Percentiles rank a stretch among this genome's conserved stretches.
These are phyloP conservation scores for Globisporangium cystogenes DNA, from an alignment of 352 stramenopile species.

Conservation along the genomic window DNA sequence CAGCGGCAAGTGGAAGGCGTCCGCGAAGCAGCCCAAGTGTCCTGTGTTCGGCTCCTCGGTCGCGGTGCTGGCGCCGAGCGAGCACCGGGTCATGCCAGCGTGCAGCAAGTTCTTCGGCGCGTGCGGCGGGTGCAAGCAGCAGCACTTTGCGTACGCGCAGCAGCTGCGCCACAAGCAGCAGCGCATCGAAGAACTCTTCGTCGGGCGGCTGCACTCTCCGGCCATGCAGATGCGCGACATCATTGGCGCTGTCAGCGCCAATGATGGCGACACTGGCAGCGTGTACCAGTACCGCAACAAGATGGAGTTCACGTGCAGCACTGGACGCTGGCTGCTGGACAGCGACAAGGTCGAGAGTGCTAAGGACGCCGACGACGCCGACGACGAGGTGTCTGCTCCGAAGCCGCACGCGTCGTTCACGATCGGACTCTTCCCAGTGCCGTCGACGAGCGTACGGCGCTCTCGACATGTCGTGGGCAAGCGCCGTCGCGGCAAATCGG, in stretches of 20 bases:
- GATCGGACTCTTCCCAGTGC: constrained; percentile 62
- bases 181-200: constrained; percentile 38
- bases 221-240: constrained; percentile 35
- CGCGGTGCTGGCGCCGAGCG: constrained; percentile 22
- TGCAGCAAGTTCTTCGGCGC: constrained; percentile 58
- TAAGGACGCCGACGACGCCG: background rate
- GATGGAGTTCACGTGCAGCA: constrained; percentile 81
- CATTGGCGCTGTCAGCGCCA: constrained; percentile 17
- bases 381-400: background rate
- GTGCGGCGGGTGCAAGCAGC: constrained; percentile 67
- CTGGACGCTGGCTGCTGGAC: constrained; percentile 56
- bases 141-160: constrained; percentile 51
- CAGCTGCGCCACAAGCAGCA: constrained; percentile 65
- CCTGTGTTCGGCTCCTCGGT: constrained; percentile 35
- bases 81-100: constrained; percentile 23
- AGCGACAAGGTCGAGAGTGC: constrained; percentile 23
- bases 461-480: constrained; percentile 29
- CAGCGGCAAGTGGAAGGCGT: constrained; percentile 15
- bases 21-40: constrained; percentile 13
- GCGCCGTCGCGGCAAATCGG: constrained; percentile 21
- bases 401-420: constrained; percentile 34
- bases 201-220: constrained; percentile 15
- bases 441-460: constrained; percentile 37
- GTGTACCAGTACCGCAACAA: constrained; percentile 74
- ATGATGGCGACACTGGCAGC: background rate